Base-by-base conservation (phyloP, 257 asterid genomes). In the Nicotiana tabacum region DNA sequence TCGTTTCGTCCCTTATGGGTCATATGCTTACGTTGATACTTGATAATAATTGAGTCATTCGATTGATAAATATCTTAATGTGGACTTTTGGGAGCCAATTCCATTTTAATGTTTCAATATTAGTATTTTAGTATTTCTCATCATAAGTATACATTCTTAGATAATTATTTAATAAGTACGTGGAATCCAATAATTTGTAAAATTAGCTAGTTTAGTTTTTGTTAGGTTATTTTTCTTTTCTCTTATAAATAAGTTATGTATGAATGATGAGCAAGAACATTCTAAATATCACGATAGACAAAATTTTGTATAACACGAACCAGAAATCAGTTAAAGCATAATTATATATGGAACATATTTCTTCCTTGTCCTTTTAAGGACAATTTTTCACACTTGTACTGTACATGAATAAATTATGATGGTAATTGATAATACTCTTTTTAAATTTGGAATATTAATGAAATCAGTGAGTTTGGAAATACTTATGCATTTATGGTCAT, bases 11-110 rank as follows among this genome's bases (percentile, higher is more conserved):
- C 43, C 17, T 69, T 16, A 11, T 43, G 53, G 39, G 74, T 30
- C 80, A 76, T 43, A 43, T 76, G 80, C 80, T 78, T 78, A 56
- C 53, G 70, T 78, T 33, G n/a, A 58, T 58, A 58, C 37, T 78
- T 33, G 33, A 78, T 58, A 58, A 37, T 78, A 61, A 78, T 57
- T 58, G 82, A 32, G 67, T 11, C 82, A 78, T 0, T 57, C 30
- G 3, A 29, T 55, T 15, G 16, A 72, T 58, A 57, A 78, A 58
- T 78, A 78, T 78, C 67, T 61, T 32, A 76, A 78, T 76, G 62
- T 76, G 43, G 80, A 51, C 80, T 51, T 51, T 51, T 27, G 43
- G 64, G 43, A 51, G 9, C 43, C 64, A 51, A 51, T 51, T 74
- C 64, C 46, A 76, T 27, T 51, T 76, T 29, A 43, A 51, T 76